Percentiles rank a stretch among this genome's conserved stretches.
These are phyloP conservation scores for Ajuga chamaepitys DNA, from an alignment of 257 asterid species.

Conservation along the genomic window DNA sequence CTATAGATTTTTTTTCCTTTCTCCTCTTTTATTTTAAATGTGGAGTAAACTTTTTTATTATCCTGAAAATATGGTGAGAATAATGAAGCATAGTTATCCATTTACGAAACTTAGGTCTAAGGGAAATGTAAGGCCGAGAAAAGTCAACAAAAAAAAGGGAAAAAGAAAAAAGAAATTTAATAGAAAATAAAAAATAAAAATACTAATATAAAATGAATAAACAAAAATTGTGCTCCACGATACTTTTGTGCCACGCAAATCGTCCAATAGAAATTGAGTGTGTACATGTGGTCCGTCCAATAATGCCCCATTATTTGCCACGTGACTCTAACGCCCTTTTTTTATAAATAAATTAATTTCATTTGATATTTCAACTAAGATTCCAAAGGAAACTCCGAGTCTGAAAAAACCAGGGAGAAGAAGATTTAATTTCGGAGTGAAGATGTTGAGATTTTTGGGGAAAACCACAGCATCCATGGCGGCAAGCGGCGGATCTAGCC, in stretches of 20 bases:
- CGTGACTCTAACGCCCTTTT: conserved; percentile 12
- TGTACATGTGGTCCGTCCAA: conserved; percentile 13
- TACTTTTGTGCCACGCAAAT: conserved; percentile 29
- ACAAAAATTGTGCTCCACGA: conserved; percentile 13
- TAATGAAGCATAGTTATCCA: background rate
- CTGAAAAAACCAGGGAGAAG: background rate
- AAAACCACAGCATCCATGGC: conserved; percentile 34
- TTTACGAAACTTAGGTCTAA: background rate
- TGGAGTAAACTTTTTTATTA: too few species aligned
- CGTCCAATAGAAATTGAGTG: conserved; percentile 26
- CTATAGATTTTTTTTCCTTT: background rate
- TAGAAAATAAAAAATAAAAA: background rate
- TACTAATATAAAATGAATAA: background rate
- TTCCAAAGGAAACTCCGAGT: background rate
- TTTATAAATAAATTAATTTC: background rate
- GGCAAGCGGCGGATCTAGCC: conserved; percentile 22
- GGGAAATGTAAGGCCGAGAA: background rate
- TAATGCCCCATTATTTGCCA: conserved; percentile 1
- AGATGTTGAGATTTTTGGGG: conserved; percentile 36
- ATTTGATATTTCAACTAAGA: background rate
- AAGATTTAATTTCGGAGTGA: background rate
- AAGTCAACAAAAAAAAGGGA: background rate
- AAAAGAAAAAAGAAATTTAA: background rate
- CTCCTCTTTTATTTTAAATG: too few species aligned
- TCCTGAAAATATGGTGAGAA: background rate